These are phyloP conservation scores for Torrubiella hemipterigena DNA, from an alignment of 2,329 filamentous ascomycete genomes.

Conservation along the genomic window DNA sequence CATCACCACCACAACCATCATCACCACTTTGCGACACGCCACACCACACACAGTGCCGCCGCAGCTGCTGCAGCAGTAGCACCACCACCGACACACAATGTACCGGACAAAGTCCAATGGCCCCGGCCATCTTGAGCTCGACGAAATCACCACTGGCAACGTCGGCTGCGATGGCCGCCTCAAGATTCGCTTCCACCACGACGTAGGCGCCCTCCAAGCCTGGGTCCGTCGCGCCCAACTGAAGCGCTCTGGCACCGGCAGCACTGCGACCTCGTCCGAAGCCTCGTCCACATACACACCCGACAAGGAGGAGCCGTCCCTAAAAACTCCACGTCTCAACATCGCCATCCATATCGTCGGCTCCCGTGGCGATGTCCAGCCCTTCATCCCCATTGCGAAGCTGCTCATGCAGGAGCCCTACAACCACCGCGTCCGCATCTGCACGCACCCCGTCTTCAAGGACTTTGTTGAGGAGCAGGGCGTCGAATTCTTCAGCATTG, in stretches of 20 bases:
- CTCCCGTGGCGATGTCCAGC: conserved; percentile 10
- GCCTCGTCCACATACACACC: not conserved
- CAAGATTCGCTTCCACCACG: conserved; percentile 10
- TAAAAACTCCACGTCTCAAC: conserved; percentile 8
- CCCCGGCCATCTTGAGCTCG: conserved; percentile 9
- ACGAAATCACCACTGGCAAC: conserved; percentile 7
- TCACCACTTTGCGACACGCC: too few relatives aligned
- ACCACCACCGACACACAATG: too few relatives aligned
- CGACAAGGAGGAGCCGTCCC: not conserved
- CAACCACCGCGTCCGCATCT: conserved; percentile 43
- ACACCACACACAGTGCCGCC: too few relatives aligned
- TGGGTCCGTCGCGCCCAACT: conserved; percentile 4
- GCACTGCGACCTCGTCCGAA: not conserved
- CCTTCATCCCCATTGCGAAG: conserved; percentile 6
- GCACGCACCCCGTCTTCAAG: conserved; percentile 42
- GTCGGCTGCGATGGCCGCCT: conserved; percentile 11
- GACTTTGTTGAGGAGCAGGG: conserved; percentile 39
- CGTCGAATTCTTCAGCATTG: conserved; percentile 45
- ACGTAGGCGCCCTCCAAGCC: conserved; percentile 1
- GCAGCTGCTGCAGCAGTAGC: too few relatives aligned
- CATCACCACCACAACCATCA: too few relatives aligned
- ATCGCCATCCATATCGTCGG: conserved; percentile 13
- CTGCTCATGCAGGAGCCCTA: conserved; percentile 14
- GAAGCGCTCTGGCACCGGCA: not conserved
- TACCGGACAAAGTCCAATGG: conserved; percentile 10